Base-by-base conservation (phyloP, 129 eudicot species). In the Ambrosia artemisiifolia region DNA sequence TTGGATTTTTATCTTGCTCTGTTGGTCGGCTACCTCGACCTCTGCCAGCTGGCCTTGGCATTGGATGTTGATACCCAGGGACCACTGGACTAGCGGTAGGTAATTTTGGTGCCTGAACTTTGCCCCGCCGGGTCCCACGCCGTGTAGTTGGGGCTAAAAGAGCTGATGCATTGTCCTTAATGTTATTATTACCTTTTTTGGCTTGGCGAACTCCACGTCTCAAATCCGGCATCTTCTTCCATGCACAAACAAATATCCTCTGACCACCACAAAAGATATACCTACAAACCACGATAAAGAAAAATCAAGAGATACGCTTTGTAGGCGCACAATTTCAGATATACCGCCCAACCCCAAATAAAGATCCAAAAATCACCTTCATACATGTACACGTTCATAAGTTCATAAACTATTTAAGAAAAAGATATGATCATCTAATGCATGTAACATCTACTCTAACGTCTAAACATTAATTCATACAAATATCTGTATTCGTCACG, bases 141-240 rank as follows among this genome's bases (percentile, higher is more conserved):
- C 83, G 82, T 47, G 85, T 79, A 69, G 84, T 38, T 9, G 86
- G 86, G 20, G 71, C 82, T 78, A 85, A 11, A 71, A 75, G 57
- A 61, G 76, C 75, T 33, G 64, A 38, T 28, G 81, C 76, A 72
- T 79, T 74, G 33, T 81, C 83, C 70, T 75, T 74, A 36, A 60
- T 70, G 63, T 77, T 78, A 18, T 75, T 67, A 65, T 59, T 70
- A 60, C 46, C 86, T 75, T 78, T 85, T 79, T 75, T 85, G 42
- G 86, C 74, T 71, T 81, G 85, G 61, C 86, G 89, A 71, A 75
- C 86, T 75, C 89, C 89, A 78, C 86, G 84, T 85, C 89, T 85
- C 89, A 85, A 85, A 81, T 85, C 89, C 77, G 86, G 89, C 86
- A 85, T 85, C 83, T 85, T 85, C 82, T 78, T 75, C 89, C 89